phyloP scores from a whole-genome alignment of 192 early-diverging fungal genomes.

The Phlyctochytrium arcticum region DNA sequence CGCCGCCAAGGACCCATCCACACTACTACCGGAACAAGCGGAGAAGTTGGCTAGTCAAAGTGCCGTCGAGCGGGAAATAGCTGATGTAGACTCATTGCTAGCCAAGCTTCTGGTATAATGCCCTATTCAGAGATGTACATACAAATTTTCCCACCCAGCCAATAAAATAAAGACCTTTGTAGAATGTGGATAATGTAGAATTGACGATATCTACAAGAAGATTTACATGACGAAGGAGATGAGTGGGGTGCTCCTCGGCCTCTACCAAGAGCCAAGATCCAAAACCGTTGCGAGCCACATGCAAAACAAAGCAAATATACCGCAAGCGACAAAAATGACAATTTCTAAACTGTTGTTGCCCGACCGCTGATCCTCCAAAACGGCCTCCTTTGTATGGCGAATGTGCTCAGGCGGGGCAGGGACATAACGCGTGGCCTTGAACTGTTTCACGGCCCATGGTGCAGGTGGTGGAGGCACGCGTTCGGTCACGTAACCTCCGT shows the following conservation, averaged over 20 bases:
- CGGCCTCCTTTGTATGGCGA: neutral
- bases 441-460: neutral
- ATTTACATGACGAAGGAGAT: too few species aligned
- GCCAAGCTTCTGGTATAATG: too few species aligned
- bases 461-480: constrained; percentile 17
- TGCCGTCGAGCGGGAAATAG: constrained; percentile 40
- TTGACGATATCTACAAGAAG: too few species aligned
- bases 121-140: too few species aligned
- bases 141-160: too few species aligned
- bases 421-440: neutral
- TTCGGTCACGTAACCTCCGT: constrained; percentile 48
- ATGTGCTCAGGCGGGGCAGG: neutral
- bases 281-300: constrained; percentile 4
- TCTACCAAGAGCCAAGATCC: neutral
- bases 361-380: neutral
- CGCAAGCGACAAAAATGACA: neutral
- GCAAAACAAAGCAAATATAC: neutral
- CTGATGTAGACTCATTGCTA: too few species aligned
- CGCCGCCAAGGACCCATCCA: constrained; percentile 43
- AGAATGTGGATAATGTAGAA: too few species aligned
- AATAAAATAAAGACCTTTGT: too few species aligned
- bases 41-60: constrained; percentile 57
- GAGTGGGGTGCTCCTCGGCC: neutral
- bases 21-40: constrained; percentile 52
- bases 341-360: neutral